These are phyloP conservation scores for Axilococcus clingmanii DNA, from an alignment of 139 green algal species.

Conservation along the genomic window DNA sequence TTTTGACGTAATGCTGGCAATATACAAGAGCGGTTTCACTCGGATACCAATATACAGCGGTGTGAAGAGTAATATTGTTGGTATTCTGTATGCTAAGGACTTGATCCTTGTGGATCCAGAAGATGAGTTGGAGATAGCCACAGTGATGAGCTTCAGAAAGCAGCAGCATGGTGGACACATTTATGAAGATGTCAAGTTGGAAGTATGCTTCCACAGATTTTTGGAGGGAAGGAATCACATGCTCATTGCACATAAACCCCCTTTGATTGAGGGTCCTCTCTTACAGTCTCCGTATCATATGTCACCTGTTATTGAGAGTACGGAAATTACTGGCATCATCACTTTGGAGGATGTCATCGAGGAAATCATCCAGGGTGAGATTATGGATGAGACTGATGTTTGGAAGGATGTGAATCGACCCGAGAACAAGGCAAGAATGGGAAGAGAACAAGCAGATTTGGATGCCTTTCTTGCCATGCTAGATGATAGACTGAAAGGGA, in stretches of 20 bases:
- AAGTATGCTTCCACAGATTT: conserved; percentile 40
- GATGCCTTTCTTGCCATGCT: conserved; percentile 36
- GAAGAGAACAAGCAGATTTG: conserved; percentile 11
- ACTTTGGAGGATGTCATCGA: conserved; percentile 61
- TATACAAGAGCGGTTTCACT: conserved; percentile 38
- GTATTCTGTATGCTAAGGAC: conserved; percentile 61
- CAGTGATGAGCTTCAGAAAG: conserved; percentile 44
- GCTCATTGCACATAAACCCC: conserved; percentile 38
- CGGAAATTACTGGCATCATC: conserved; percentile 44
- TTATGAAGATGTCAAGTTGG: conserved; percentile 34
- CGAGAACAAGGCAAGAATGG: conserved; percentile 18
- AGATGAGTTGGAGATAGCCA: conserved; percentile 53
- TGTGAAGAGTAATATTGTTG: conserved; percentile 40
- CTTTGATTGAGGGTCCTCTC: no score
- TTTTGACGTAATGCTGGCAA: conserved; percentile 30
- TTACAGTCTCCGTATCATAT: no score
- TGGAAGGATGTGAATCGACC: conserved; percentile 3
- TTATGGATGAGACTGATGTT: conserved; percentile 53
- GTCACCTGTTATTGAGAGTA: no score
- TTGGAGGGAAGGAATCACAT: conserved; percentile 32
- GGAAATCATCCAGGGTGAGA: conserved; percentile 36
- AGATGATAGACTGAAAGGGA: conserved; percentile 29
- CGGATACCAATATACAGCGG: conserved; percentile 54
- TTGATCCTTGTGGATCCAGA: conserved; percentile 63
- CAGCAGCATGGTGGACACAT: conserved; percentile 14